These are phyloP conservation scores for Euphorbia schlechtendalii DNA, from an alignment of 441 rosid species.

Conservation along the genomic window DNA sequence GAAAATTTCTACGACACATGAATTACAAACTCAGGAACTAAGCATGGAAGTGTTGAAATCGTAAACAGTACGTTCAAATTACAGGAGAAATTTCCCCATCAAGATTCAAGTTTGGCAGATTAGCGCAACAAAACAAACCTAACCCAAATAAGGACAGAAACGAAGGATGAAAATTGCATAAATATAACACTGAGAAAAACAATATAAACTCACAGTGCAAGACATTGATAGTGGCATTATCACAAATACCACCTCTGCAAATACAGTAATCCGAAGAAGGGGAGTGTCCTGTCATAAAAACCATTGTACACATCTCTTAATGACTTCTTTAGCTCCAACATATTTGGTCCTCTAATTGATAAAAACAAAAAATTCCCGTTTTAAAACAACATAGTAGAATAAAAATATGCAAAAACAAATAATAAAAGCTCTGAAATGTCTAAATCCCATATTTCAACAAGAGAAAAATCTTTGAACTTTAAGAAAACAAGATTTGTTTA, in stretches of 20 bases:
- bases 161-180: constrained; percentile 4
- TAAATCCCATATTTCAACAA: not conserved
- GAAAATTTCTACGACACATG: no score
- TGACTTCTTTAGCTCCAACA: constrained; percentile 86
- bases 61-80: constrained; percentile 46
- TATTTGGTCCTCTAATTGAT: constrained; percentile 45
- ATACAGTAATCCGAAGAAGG: constrained; percentile 70
- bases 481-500: not conserved
- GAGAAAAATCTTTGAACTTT: not conserved
- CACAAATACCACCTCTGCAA: constrained; percentile 84
- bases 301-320: constrained; percentile 82
- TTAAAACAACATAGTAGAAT: not conserved
- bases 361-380: constrained; percentile 7
- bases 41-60: not conserved
- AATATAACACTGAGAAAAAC: not conserved
- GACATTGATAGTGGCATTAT: constrained; percentile 72
- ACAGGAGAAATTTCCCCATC: constrained; percentile 88
- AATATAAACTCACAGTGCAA: constrained; percentile 57
- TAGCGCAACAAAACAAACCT: constrained; percentile 21
- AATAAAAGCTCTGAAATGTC: constrained; percentile 1
- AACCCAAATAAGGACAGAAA: constrained; percentile 4
- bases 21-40: not conserved
- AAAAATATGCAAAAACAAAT: not conserved
- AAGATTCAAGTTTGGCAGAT: constrained; percentile 78
- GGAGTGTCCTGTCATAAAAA: constrained; percentile 69